Conservation (phyloP, 2,329 filamentous ascomycete genomes). For the Beauveria caledonica region DNA sequence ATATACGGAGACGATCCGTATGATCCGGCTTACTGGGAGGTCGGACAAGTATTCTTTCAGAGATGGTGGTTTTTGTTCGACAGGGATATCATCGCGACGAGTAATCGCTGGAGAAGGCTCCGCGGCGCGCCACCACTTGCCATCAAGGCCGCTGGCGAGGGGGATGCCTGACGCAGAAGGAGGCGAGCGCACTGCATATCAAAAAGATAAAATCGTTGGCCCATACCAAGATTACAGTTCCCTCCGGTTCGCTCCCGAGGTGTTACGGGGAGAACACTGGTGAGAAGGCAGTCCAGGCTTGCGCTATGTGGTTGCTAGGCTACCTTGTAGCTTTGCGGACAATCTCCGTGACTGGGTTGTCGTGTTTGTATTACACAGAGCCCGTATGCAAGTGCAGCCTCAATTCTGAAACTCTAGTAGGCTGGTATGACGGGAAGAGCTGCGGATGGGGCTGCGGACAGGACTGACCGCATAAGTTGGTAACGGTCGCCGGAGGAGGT, state of each 20-base stretch:
- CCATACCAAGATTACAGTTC: too few relatives aligned
- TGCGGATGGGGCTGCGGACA: too few relatives aligned
- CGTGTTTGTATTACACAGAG: background rate
- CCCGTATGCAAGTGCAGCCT: background rate
- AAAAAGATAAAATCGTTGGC: background rate
- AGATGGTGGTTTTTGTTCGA: conserved; percentile 56
- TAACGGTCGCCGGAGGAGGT: too few relatives aligned
- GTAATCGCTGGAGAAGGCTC: conserved; percentile 41
- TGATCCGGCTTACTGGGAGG: conserved; percentile 43
- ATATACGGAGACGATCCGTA: conserved; percentile 43
- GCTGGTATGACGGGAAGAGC: background rate
- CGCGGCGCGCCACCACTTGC: conserved; percentile 33
- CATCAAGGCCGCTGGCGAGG: background rate
- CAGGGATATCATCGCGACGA: conserved; percentile 40
- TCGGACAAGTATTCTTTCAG: conserved; percentile 49
- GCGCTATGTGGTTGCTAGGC: too few relatives aligned
- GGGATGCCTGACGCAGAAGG: background rate
- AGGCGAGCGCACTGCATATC: background rate
- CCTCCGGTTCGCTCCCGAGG: too few relatives aligned
- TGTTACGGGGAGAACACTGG: too few relatives aligned
- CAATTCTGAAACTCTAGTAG: background rate
- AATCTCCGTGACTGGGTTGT: too few relatives aligned
- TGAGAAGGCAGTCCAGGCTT: too few relatives aligned
- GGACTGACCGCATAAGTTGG: too few relatives aligned
- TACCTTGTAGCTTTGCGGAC: too few relatives aligned